Evolutionary conservation across 345 rosid genomes (phyloP).

Genomic region (Hibiscus syriacus): DNA sequence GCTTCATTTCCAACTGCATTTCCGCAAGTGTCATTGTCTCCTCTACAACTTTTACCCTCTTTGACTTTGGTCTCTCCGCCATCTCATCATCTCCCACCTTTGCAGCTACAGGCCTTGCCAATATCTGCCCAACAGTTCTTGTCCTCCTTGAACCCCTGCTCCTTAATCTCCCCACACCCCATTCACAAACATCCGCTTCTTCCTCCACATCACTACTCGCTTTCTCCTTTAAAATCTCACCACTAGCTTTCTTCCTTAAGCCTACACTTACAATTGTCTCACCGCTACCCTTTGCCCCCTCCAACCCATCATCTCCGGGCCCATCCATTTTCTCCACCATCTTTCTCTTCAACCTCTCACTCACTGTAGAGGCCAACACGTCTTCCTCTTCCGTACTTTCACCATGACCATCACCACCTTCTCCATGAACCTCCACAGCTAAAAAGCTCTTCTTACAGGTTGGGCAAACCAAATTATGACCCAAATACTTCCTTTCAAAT

Average conservation of each 20-base stretch:
- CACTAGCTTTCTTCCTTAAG: constrained; percentile 18
- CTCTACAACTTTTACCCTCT: constrained; percentile 30
- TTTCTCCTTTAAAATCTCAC: constrained; percentile 20
- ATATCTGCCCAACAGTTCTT: constrained; percentile 27
- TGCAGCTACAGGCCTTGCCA: constrained; percentile 27
- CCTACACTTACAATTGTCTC: neutral
- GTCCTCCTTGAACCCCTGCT: constrained; percentile 24
- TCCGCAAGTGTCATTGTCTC: constrained; percentile 73
- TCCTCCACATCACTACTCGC: neutral
- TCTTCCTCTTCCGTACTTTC: constrained; percentile 19
- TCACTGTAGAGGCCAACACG: constrained; percentile 9
- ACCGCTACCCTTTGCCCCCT: no score
- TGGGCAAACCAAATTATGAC: constrained; percentile 66
- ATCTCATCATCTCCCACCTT: constrained; percentile 10
- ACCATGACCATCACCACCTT: neutral
- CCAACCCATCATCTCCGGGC: neutral
- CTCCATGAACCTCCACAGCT: constrained; percentile 54
- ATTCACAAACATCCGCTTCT: constrained; percentile 8
- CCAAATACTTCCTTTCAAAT: constrained; percentile 71
- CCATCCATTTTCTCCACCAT: neutral
- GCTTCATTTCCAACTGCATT: constrained; percentile 48
- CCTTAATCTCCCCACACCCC: constrained; percentile 36
- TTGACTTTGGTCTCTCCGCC: constrained; percentile 13
- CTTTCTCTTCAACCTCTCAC: constrained; percentile 25
- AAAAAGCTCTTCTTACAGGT: constrained; percentile 60